Evolutionary conservation across 495 filamentous ascomycete species (phyloP), one percentile per base, ranked within the genome.

Genomic region (Hyaloscypha variabilis): DNA sequence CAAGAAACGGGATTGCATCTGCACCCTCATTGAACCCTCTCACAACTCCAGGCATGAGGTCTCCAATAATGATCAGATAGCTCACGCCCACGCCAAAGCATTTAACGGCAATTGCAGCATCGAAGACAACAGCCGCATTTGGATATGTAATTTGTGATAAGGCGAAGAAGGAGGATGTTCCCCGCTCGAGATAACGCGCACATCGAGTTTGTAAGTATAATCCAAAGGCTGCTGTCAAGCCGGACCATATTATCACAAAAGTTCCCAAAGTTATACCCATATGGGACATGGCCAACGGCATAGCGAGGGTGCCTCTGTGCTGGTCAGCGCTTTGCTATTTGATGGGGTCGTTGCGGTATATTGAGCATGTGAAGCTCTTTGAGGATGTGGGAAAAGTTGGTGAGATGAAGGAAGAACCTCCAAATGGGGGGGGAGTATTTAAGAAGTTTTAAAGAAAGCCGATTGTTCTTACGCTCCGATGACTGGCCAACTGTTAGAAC

Each of bases 11-110:
- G 57, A 88, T 81, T 4, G 74, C 73, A 11, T 80, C 82, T 5
- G 81, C 83, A 50, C 81, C 78, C 54, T 89, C 86, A 55, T 78
- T 81, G 74, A 94, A 90, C 1, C 93, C 93, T 72, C 85, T 78
- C 0, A 95, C 87, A 10, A 99, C 95, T 4, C 91, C 95, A 2
- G 96, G 95, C 95, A 99, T 99, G 68, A 99, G 81, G 73, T 99
- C 95, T 21, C 95, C 95, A 69, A 99, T 98, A 69, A 99, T 97
- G 67, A 98, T 99, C 69, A 99, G 85, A 76, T 99, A 99, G 73
- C 93, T 96, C 50, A 98, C 90, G 8, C 90, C 96, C 21, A 99
- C 95, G n/a, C 86, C 95, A 77, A 98, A 98, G 74, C 95, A 99
- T 73, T 99, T 99, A 72, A 99, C 91, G 8, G 94, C 92, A 72